A percentile compares a stretch with the other conserved stretches of the same genome.
Evolutionary conservation across 2,329 filamentous ascomycete genomes (phyloP).

Genomic region (Bipolaris sorokiniana): DNA sequence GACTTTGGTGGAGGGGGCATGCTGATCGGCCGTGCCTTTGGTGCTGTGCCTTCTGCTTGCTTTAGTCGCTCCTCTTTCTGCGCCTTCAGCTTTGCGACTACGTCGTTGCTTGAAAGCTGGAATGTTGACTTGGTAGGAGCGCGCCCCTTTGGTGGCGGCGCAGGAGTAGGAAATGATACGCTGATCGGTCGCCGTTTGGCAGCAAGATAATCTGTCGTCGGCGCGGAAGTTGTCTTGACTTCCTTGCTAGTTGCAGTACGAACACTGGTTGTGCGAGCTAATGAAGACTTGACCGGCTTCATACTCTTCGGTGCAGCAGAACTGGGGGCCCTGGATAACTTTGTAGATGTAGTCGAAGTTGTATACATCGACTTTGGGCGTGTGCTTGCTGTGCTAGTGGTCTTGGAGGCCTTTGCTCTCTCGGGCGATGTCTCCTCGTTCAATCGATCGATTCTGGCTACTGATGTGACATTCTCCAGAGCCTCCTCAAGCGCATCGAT

Average conservation of each 20-base stretch:
- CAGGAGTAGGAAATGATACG: conserved; percentile 56
- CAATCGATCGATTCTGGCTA: conserved; percentile 45
- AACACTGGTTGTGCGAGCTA: conserved; percentile 37
- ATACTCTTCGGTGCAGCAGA: conserved; percentile 35
- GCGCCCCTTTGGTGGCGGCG: conserved; percentile 56
- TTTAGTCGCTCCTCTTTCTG: conserved; percentile 57
- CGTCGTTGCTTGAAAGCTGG: conserved; percentile 59
- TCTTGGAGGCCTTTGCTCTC: conserved; percentile 22
- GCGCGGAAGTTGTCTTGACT: conserved; percentile 29
- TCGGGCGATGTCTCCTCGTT: conserved; percentile 41
- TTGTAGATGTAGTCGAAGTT: conserved; percentile 19
- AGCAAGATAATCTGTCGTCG: conserved; percentile 47
- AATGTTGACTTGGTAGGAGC: conserved; percentile 59
- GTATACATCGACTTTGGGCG: conserved; percentile 17
- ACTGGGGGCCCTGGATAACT: conserved; percentile 37
- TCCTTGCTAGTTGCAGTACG: conserved; percentile 33
- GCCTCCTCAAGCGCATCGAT: conserved; percentile 60
- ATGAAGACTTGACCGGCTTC: conserved; percentile 34
- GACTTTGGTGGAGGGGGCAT: conserved; percentile 58
- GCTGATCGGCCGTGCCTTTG: conserved; percentile 51
- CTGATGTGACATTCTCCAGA: conserved; percentile 54
- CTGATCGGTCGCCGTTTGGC: conserved; percentile 56
- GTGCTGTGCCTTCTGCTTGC: conserved; percentile 46
- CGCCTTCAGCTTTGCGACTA: conserved; percentile 61
- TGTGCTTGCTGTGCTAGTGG: conserved; percentile 9